phyloP scores from a whole-genome alignment of 169 alveolate genomes.

The Eimeria necatrix region DNA sequence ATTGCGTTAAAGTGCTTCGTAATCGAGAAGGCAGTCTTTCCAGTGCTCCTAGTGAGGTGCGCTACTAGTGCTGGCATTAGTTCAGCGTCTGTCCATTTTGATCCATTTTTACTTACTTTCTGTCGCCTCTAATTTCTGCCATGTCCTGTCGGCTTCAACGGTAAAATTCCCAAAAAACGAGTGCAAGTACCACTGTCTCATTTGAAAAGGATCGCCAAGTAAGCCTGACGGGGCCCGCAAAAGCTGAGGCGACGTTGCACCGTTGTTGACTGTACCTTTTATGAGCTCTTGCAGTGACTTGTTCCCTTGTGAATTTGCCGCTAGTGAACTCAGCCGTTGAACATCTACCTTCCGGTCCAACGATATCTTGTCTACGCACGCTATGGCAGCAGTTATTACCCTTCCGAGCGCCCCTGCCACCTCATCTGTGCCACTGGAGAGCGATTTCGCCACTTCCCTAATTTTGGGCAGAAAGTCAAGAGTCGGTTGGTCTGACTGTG shows the following conservation, averaged over 20 bases:
- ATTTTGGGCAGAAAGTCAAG: background rate
- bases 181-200: constrained; percentile 79
- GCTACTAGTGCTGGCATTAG: background rate
- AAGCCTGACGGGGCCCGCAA: constrained; percentile 65
- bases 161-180: constrained; percentile 79
- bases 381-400: constrained; percentile 24
- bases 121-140: constrained; percentile 70
- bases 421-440: constrained; percentile 8
- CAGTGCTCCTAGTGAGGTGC: no score
- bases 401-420: constrained; percentile 54
- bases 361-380: constrained; percentile 49
- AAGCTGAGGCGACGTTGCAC: constrained; percentile 21
- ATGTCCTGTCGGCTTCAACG: constrained; percentile 76
- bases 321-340: background rate
- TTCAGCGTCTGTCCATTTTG: background rate
- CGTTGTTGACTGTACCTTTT: background rate
- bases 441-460: constrained; percentile 19
- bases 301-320: background rate
- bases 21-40: no score
- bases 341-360: constrained; percentile 56
- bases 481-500: constrained; percentile 48
- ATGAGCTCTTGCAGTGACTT: background rate
- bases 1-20: no score
- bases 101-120: constrained; percentile 17
- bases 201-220: constrained; percentile 77